These are phyloP conservation scores for Blastocystis hominis DNA, from an alignment of 352 stramenopile species.

Conservation along the genomic window DNA sequence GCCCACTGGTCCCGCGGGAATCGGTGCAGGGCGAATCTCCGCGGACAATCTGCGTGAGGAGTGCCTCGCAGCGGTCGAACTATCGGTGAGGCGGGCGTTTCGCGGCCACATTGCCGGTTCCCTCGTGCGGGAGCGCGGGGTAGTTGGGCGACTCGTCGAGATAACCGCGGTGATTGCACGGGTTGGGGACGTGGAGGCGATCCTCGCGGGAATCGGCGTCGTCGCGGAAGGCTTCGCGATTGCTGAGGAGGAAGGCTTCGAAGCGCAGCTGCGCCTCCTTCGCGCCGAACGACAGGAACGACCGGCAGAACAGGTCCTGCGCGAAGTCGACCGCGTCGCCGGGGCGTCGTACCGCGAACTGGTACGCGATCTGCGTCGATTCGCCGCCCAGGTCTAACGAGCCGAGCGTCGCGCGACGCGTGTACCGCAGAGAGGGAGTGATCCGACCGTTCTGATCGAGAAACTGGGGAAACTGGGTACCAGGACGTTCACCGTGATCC, in stretches of 20 bases:
- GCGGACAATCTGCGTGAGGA: slow-evolving; percentile 9
- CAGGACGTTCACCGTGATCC: slow-evolving; percentile 55
- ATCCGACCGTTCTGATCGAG: slow-evolving; percentile 8
- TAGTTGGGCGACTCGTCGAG: neutral
- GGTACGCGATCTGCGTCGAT: slow-evolving; percentile 43
- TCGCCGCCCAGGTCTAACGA: slow-evolving; percentile 47
- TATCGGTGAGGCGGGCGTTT: neutral
- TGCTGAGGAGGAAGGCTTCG: slow-evolving; percentile 38
- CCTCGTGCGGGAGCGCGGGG: slow-evolving; percentile 8
- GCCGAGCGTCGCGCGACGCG: neutral
- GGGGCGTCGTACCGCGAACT: neutral
- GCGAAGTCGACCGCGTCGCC: slow-evolving; percentile 15
- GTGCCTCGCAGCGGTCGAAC: slow-evolving; percentile 26
- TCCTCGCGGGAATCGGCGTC: neutral
- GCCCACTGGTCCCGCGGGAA: neutral
- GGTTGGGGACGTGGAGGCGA: slow-evolving; percentile 16
- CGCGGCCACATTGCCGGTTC: slow-evolving; percentile 33
- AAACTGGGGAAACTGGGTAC: neutral
- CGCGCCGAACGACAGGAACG: slow-evolving; percentile 47
- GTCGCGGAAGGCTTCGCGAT: neutral
- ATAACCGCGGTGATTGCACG: neutral
- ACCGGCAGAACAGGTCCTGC: slow-evolving; percentile 28
- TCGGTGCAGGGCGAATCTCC: slow-evolving; percentile 29
- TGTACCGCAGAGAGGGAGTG: slow-evolving; percentile 23
- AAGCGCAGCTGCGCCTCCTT: slow-evolving; percentile 52